Base-by-base conservation (phyloP, 345 rosid species). In the Hibiscus tridactylites region DNA sequence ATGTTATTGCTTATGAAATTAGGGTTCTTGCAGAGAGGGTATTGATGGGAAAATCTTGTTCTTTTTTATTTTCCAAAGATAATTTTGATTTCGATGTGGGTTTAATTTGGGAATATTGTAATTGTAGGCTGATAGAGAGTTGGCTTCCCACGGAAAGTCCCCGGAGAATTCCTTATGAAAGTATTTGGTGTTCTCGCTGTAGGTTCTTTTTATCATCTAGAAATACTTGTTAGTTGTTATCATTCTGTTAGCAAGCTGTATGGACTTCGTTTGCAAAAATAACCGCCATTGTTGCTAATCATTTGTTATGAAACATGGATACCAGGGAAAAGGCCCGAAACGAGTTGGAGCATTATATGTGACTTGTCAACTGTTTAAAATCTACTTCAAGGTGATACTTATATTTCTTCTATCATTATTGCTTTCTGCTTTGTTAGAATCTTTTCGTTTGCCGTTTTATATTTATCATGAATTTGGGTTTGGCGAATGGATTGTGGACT, bases 21-120 rank as follows among this genome's bases (percentile, higher is more conserved):
- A 85, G 99, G 82, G 80, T 95, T 83, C 98, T 95, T 75, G 96
- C 98, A 0, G 99, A 95, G 78, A 87, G 83, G 97, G 99, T 95
- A 83, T 95, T 17, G 12, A 72, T 60, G 46, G 49, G 13, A 65
- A 16, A 59, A 71, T 44, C 57, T 24, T 33, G 29, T 7, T 15
- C 15, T 65, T 49, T 35, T 1, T 50, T 50, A 42, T 73, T 29
- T 47, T 3, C 24, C 9, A 12, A 53, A 33, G 1, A 5, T 10
- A 5, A 0, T 0, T 37, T 37, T 46, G 9, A 1, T 35, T 57
- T 65, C 39, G 4, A 13, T 13, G 31, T 9, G 3, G 17, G 35
- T 57, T 72, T 46, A 72, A 42, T 12, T 61, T 47, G 15, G 64
- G 16, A 44, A 10, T 73, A 60, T 54, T 77, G 42, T 76, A 46